phyloP scores from a whole-genome alignment of 257 asterid species.

The Penstemon newberryi region DNA sequence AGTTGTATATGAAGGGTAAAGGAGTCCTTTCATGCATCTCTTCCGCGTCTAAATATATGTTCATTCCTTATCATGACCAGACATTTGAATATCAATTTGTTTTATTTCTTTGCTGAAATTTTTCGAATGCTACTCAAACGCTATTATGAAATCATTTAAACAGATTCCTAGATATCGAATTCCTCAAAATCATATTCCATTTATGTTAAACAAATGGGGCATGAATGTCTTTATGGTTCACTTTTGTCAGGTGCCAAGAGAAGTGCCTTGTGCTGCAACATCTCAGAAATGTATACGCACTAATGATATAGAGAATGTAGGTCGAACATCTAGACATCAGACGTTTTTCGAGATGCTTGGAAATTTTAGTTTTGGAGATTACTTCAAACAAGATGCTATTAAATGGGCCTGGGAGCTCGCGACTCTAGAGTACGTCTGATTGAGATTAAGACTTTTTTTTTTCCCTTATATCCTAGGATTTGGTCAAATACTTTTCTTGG shows the following conservation, averaged over 20 bases:
- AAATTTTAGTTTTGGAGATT: slow-evolving; percentile 96
- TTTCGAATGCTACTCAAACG: too few relatives aligned
- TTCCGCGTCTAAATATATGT: too few relatives aligned
- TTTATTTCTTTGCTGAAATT: too few relatives aligned
- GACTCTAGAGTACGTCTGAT: slow-evolving; percentile 61
- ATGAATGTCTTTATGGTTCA: slow-evolving; percentile 29
- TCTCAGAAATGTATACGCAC: slow-evolving; percentile 95
- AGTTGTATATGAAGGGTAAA: too few relatives aligned
- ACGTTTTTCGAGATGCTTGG: slow-evolving; percentile 99
- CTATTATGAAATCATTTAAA: too few relatives aligned
- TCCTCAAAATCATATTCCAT: too few relatives aligned
- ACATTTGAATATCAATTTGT: too few relatives aligned
- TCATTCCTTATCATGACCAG: too few relatives aligned
- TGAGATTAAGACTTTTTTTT: not conserved
- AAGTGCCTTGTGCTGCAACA: slow-evolving; percentile 85
- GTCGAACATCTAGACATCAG: slow-evolving; percentile 88
- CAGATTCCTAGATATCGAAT: too few relatives aligned
- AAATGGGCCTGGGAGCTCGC: slow-evolving; percentile 99
- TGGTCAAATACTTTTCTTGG: not conserved
- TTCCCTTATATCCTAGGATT: not conserved
- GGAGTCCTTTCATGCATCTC: too few relatives aligned
- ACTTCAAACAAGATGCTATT: slow-evolving; percentile 86
- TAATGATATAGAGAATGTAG: slow-evolving; percentile 90
- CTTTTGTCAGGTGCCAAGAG: slow-evolving; percentile 72
- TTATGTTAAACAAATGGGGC: too few relatives aligned